Evolutionary conservation across 2,329 filamentous ascomycete species (phyloP), one percentile per base, ranked within the genome.

Genomic region (Colletotrichum cuscutae): DNA sequence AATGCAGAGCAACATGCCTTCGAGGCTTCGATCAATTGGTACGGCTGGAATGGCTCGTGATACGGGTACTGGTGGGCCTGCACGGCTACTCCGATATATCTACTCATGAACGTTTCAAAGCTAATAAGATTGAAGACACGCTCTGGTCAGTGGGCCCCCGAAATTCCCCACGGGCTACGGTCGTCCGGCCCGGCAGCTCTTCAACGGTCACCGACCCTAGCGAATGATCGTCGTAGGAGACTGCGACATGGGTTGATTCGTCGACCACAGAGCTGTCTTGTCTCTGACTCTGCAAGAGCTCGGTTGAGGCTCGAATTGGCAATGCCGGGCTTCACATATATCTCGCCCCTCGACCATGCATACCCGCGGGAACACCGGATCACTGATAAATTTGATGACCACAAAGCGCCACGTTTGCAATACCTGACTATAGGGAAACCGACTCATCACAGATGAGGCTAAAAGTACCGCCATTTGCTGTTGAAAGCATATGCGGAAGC

Each of bases 111-210:
- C 19, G 19, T n/a, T 49, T 49, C 42, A 22, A 49, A 8, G 42
- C 42, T 49, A 49, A 11, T 49, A 49, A 49, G 24, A 49, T 52
- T n/a, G n/a, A 57, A 46, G 62, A 62, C 56, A 68, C 30, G 52
- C 9, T 68, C 60, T 57, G n/a, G 11, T 19, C 22, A 22, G 59
- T 66, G 61, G 61, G 22, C 56, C 71, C 35, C 60, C 49, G 13
- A 61, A 19, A 11, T 65, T 61, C 61, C 49, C 71, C 56, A 68
- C 67, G 66, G 56, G 28, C 28, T 37, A 53, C 67, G 56, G 71
- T 57, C 56, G 35, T 57, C 46, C 54, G 61, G 61, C 46, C 61
- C 61, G 67, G 67, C 32, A 66, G n/a, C 28, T 71, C 30, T 71
- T 60, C 26, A 53, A 71, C 49, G n/a, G 49, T 57, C 19, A 46